Base-by-base conservation (phyloP, 495 filamentous ascomycete genomes). In the Aspergillus wentii region DNA sequence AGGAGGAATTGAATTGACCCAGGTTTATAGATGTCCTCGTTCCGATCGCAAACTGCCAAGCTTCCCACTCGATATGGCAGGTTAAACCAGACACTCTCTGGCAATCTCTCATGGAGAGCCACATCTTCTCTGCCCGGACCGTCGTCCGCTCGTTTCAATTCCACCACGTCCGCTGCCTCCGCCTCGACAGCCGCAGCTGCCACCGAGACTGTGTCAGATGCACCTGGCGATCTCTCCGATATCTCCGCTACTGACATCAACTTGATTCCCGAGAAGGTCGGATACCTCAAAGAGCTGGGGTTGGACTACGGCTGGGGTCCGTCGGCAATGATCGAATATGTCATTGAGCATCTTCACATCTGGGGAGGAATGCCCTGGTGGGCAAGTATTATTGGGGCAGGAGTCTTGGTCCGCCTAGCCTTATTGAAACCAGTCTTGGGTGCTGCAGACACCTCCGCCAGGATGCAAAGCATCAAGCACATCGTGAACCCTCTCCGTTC, bases 261-360 rank as follows among this genome's bases (percentile, higher is more conserved):
- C 17, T 51, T 69, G 19, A 72, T 85, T 27, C 75, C 83, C 14
- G 84, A 87, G 44, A 68, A 76, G 14, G 80, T 92, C 42, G 92
- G 92, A 34, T 95, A 86, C 49, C 71, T 98, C 34, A 82, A 85
- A 48, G 73, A 75, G 1, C 63, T 95, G 15, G 92, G 92, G 1
- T 62, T 97, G 15, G 87, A 95, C 44, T 96, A 78, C 51, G 87
- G 89, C 51, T 88, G 68, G 69, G 90, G 92, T 16, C 72, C 82
- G 2, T 83, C 86, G 0, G 52, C 78, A 1, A 41, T 75, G 8
- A 74, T 92, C 37, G 69, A 96, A 68, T 86, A 64, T 63, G 3
- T 80, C 6, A 61, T 96, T 20, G 92, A 98, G 63, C 80, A 90
- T 52, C 52, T 92, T 33, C 86, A 96, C 62, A 61, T 95, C 38